phyloP scores from a whole-genome alignment of 2,329 filamentous ascomycete species.

The Pseudogymnoascus sp. region DNA sequence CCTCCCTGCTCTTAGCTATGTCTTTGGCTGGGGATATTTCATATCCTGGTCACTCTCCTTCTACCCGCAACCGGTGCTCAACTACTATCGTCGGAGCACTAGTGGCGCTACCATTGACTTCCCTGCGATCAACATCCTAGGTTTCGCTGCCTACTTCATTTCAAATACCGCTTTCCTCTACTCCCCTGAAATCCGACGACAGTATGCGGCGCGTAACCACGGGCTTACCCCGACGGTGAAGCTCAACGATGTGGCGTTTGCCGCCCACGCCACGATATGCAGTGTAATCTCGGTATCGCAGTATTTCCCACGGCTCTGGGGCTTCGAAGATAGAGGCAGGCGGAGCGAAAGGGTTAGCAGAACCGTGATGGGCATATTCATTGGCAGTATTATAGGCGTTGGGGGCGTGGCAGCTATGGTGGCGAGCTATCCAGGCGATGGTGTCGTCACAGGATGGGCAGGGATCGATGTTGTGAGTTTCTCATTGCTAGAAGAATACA shows the following conservation, averaged over 20 bases:
- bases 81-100: constrained; percentile 69
- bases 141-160: constrained; percentile 67
- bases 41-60: constrained; percentile 80
- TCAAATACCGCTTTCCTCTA: constrained; percentile 72
- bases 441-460: constrained; percentile 46
- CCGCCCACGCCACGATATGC: constrained; percentile 68
- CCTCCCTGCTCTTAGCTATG: constrained; percentile 43
- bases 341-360: constrained; percentile 50
- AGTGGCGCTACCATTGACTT: constrained; percentile 83
- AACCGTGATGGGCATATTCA: constrained; percentile 60
- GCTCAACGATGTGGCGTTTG: constrained; percentile 86
- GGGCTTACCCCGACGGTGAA: constrained; percentile 75
- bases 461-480: constrained; percentile 48
- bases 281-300: constrained; percentile 70
- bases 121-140: constrained; percentile 63
- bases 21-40: constrained; percentile 71
- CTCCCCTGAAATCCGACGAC: constrained; percentile 65
- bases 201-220: constrained; percentile 76
- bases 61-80: constrained; percentile 83
- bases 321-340: constrained; percentile 54
- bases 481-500: background rate
- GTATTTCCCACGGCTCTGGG: constrained; percentile 66
- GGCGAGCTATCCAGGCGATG: constrained; percentile 28
- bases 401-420: constrained; percentile 42
- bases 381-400: constrained; percentile 56